These are phyloP conservation scores for Umbelopsis ramanniana DNA, from an alignment of 192 early-diverging fungal species.

Conservation along the genomic window DNA sequence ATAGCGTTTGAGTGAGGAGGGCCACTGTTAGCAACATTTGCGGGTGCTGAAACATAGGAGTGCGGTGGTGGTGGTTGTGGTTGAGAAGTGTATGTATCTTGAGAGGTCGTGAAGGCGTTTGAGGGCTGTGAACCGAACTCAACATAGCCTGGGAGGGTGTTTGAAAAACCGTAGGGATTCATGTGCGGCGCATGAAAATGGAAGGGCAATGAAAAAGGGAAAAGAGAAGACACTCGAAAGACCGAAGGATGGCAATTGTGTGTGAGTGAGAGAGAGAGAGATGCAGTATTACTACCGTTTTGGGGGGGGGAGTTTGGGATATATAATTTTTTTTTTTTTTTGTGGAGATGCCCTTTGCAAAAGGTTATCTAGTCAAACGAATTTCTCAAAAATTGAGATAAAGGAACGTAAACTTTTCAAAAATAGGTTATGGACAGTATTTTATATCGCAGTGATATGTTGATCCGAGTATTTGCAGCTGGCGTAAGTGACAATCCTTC, in stretches of 20 bases:
- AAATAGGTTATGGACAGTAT: too few species aligned
- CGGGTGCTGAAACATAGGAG: not conserved
- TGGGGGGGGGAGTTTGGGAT: too few species aligned
- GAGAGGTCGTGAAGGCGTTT: not conserved
- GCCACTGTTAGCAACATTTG: not conserved
- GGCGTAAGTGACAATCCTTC: too few species aligned
- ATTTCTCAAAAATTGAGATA: too few species aligned
- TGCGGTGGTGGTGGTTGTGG: not conserved
- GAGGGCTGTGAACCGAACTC: not conserved
- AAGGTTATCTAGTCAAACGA: too few species aligned
- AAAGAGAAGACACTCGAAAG: not conserved
- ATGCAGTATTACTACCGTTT: too few species aligned
- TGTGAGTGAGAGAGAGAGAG: not conserved
- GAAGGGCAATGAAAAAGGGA: not conserved
- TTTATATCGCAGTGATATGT: too few species aligned
- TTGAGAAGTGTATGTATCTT: conserved; percentile 5
- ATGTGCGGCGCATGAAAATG: conserved; percentile 6
- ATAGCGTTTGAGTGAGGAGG: not conserved
- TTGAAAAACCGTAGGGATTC: conserved; percentile 12
- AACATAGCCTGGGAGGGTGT: conserved; percentile 1
- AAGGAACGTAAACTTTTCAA: too few species aligned
- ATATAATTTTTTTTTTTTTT: too few species aligned
- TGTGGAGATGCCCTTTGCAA: too few species aligned
- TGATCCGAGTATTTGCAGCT: too few species aligned
- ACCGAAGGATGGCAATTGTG: not conserved